Conservation (phyloP, 331 rosid genomes). For the Quercus phellos region DNA sequence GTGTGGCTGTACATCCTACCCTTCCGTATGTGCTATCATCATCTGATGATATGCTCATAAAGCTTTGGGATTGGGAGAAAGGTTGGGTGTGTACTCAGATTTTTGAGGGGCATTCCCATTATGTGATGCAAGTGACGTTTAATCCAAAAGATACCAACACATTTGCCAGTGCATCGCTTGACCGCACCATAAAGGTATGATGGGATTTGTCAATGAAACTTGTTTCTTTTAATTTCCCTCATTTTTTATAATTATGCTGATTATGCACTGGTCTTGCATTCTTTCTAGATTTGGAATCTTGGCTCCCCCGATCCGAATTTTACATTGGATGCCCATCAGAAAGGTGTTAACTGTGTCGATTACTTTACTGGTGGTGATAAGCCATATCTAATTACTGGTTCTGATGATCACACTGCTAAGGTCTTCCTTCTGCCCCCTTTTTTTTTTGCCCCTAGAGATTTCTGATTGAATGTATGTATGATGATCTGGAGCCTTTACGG, state of each 20-base stretch:
- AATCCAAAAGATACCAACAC: slow-evolving; percentile 99
- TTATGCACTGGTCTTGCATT: slow-evolving; percentile 16
- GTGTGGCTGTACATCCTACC: slow-evolving; percentile 71
- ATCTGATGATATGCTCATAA: slow-evolving; percentile 72
- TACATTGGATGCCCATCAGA: slow-evolving; percentile 97
- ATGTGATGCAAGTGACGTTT: slow-evolving; percentile 99
- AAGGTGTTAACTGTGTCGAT: slow-evolving; percentile 97
- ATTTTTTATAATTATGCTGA: slow-evolving; percentile 8
- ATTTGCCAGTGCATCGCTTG: slow-evolving; percentile 99
- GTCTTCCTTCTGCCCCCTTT: slow-evolving; percentile 35
- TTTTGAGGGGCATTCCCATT: slow-evolving; percentile 99
- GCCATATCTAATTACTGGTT: slow-evolving; percentile 93
- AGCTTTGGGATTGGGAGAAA: slow-evolving; percentile 78
- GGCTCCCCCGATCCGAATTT: slow-evolving; percentile 98
- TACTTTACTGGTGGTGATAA: slow-evolving; percentile 99
- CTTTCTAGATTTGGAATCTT: slow-evolving; percentile 92
- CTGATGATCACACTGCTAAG: slow-evolving; percentile 99
- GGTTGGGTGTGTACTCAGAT: slow-evolving; percentile 92
- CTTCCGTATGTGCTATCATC: slow-evolving; percentile 69
- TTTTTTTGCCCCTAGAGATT: neutral
- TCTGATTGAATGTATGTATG: slow-evolving; percentile 8
- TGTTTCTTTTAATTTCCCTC: slow-evolving; percentile 1
- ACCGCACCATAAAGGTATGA: slow-evolving; percentile 92
- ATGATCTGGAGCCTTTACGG: slow-evolving; percentile 15
- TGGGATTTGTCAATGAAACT: slow-evolving; percentile 13